phyloP scores from a whole-genome alignment of 2,329 filamentous ascomycete species.

The Botrytis pseudocinerea region DNA sequence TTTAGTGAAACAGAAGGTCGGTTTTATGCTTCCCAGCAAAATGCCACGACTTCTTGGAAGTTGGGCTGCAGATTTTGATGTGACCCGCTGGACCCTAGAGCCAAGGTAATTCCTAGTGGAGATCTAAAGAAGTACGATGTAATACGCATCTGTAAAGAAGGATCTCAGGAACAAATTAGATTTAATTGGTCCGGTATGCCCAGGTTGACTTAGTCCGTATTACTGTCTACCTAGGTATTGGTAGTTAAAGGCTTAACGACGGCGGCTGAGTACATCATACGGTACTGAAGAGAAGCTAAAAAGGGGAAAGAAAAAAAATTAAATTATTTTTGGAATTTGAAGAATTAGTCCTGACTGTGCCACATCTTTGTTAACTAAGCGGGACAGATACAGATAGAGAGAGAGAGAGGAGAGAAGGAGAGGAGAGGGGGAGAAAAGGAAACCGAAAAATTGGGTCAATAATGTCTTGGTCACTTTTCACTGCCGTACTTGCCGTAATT shows the following conservation, averaged over 20 bases:
- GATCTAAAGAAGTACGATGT: constrained; percentile 10
- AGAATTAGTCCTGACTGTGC: neutral
- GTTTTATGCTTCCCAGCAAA: constrained; percentile 10
- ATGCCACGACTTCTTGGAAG: constrained; percentile 9
- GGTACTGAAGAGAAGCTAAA: constrained; percentile 1
- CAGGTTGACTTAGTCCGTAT: constrained; percentile 1
- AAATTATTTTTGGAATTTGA: constrained; percentile 3
- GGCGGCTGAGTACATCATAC: constrained; percentile 15
- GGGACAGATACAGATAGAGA: neutral
- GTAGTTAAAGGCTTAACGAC: neutral
- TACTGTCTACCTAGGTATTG: neutral
- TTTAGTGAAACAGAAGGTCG: constrained; percentile 16
- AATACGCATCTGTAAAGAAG: constrained; percentile 1
- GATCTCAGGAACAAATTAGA: constrained; percentile 1
- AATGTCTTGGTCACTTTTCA: constrained; percentile 13
- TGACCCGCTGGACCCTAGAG: constrained; percentile 1
- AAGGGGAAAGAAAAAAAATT: constrained; percentile 1
- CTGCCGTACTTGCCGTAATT: neutral
- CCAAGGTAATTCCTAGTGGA: neutral
- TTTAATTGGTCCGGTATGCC: constrained; percentile 8
- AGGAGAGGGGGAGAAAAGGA: neutral
- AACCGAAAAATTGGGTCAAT: neutral
- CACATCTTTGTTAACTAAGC: neutral
- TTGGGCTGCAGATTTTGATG: constrained; percentile 13
- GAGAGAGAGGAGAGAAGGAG: neutral